Conservation (phyloP, 2,329 filamentous ascomycete species). For the Didymella pomorum region DNA sequence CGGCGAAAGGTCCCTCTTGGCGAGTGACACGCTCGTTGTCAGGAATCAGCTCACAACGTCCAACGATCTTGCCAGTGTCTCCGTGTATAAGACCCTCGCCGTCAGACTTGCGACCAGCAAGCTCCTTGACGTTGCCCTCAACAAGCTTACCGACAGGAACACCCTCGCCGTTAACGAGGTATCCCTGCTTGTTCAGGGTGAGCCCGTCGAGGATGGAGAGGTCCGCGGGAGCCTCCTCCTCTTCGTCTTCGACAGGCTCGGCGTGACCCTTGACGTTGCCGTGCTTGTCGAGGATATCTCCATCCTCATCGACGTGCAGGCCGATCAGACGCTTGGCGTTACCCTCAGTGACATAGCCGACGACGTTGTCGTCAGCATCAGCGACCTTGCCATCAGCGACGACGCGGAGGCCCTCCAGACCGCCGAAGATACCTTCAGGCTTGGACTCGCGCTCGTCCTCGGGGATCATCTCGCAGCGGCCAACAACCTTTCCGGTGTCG, state of each 20-base stretch:
- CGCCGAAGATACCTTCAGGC: conserved; percentile 60
- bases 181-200: conserved; percentile 65
- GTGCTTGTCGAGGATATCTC: conserved; percentile 68
- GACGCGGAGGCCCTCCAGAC: conserved; percentile 59
- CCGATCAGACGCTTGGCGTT: conserved; percentile 67
- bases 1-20: conserved; percentile 72
- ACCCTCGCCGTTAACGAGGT: conserved; percentile 62
- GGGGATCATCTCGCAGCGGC: conserved; percentile 71
- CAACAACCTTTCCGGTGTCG: conserved; percentile 73
- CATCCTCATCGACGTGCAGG: conserved; percentile 67
- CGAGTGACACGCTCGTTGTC: conserved; percentile 63
- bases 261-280: conserved; percentile 69
- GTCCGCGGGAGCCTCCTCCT: conserved; percentile 57
- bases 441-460: conserved; percentile 67
- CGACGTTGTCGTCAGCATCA: conserved; percentile 60
- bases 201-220: conserved; percentile 63
- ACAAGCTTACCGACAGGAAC: conserved; percentile 64
- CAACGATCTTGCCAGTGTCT: conserved; percentile 64
- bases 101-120: conserved; percentile 64
- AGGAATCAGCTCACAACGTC: conserved; percentile 65
- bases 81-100: conserved; percentile 64
- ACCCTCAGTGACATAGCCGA: conserved; percentile 64
- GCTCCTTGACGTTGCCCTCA: conserved; percentile 64
- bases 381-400: conserved; percentile 58
- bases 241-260: conserved; percentile 59